phyloP scores from a whole-genome alignment of 2,329 filamentous ascomycete species.

The Hypoxylon sp. region DNA sequence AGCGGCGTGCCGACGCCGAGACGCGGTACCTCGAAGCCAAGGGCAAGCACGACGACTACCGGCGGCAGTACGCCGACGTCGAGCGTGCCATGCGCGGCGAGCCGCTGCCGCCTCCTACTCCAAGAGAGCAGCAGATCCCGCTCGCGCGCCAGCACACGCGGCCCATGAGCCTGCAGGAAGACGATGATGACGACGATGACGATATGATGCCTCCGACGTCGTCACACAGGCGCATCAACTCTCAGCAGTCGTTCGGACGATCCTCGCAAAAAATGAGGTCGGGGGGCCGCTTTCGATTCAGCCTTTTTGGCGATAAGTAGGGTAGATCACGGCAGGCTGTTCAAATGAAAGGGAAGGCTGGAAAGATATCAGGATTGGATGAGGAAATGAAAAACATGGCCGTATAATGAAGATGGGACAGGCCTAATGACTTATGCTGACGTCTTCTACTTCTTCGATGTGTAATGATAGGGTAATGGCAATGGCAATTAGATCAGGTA shows the following conservation, averaged over 20 bases:
- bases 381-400: slow-evolving; percentile 6
- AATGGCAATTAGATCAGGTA: slow-evolving; percentile 35
- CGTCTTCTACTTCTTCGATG: slow-evolving; percentile 22
- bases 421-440: slow-evolving; percentile 42
- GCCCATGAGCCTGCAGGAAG: slow-evolving; percentile 49
- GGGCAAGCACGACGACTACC: slow-evolving; percentile 62
- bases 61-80: slow-evolving; percentile 60
- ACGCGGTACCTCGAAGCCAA: slow-evolving; percentile 61
- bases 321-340: background rate
- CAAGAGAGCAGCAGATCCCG: slow-evolving; percentile 44
- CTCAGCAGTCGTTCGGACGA: slow-evolving; percentile 54
- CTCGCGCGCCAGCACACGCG: slow-evolving; percentile 40
- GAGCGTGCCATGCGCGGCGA: slow-evolving; percentile 61
- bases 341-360: background rate
- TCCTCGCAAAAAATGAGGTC: slow-evolving; percentile 51
- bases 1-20: slow-evolving; percentile 60
- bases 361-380: background rate
- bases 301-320: slow-evolving; percentile 48
- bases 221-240: slow-evolving; percentile 50
- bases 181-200: slow-evolving; percentile 46
- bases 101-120: slow-evolving; percentile 45
- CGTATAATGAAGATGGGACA: slow-evolving; percentile 16
- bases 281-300: slow-evolving; percentile 54
- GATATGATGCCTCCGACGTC: slow-evolving; percentile 44
- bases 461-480: slow-evolving; percentile 41